Evolutionary conservation across 208 protist genomes (phyloP), one percentile per base, ranked within the genome.

Genomic region (Acanthamoeba sp.): DNA sequence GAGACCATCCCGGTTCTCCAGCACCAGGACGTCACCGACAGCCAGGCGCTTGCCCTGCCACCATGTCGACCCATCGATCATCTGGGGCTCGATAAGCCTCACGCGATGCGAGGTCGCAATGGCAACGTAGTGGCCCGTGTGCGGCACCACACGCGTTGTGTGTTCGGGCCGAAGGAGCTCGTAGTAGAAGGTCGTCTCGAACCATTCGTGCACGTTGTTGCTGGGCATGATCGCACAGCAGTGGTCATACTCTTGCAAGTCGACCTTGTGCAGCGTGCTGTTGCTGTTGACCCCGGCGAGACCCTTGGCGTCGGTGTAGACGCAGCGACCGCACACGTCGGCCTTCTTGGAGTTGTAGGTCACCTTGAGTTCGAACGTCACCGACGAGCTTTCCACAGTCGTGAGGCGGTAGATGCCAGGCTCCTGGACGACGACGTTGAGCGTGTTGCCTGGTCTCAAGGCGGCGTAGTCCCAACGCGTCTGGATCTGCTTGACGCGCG

Each of bases 401-500:
- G 78, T 87, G 18, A 87, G 2, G 18, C 48, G 40, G 78, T 87
- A 87, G 29, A 62, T 1, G 29, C 78, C 78, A 27, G 78, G 78
- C n/a, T 87, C 78, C n/a, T n/a, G 34, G 48, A 87, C 40, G 78
- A 87, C 4, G 78, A 87, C 40, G 45, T 36, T 24, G 16, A 42
- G 78, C 24, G 78, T 87, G 78, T 87, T 87, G 78, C 78, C 78
- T 1, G 78, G 78, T 1, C 78, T 42, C 1, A 87, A 45, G 14
- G 34, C 10, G 27, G 78, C 16, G 78, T 87, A 87, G 78, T 87
- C 78, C 78, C 78, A 87, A 1, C 78, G 78, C 14, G 78, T 87
- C n/a, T 87, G 78, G 78, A 87, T 87, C 78, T 87, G 78, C 78
- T 87, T 87, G 27, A 87, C 78, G 78, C 78, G 78, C 40, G 78